Evolutionary conservation across 257 asterid genomes (phyloP).

Genomic region (Capsicum rhomboideum): DNA sequence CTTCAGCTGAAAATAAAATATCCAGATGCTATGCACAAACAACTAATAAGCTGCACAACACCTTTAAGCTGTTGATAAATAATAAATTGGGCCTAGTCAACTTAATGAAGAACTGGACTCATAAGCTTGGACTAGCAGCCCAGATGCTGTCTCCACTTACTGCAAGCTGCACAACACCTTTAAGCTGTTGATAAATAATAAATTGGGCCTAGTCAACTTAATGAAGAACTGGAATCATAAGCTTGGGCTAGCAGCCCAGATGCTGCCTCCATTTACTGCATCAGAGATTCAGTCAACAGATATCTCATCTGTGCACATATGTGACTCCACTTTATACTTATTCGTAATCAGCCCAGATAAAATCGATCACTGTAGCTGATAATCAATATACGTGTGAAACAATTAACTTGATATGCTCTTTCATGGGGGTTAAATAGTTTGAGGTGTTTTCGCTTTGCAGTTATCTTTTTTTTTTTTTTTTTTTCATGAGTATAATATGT

Average conservation of each 20-base stretch:
- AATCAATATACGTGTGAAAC: neutral
- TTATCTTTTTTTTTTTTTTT: neutral
- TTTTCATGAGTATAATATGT: neutral
- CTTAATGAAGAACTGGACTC: neutral
- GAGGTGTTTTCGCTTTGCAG: neutral
- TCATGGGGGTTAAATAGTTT: neutral
- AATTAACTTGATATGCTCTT: neutral
- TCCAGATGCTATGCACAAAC: neutral
- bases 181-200: neutral
- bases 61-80: neutral
- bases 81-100: neutral
- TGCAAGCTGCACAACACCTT: neutral
- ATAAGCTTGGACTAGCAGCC: too few relatives aligned
- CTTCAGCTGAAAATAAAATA: neutral
- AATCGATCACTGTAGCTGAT: neutral
- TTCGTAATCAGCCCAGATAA: neutral
- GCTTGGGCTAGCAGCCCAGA: neutral
- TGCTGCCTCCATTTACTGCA: neutral
- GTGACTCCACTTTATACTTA: neutral
- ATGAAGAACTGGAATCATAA: neutral
- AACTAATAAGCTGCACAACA: neutral
- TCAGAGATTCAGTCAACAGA: neutral
- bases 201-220: neutral
- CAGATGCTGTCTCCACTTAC: too few relatives aligned
- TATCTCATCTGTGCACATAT: neutral